These are phyloP conservation scores for Fusarium tricinctum DNA, from an alignment of 2,329 filamentous ascomycete species.

Conservation along the genomic window DNA sequence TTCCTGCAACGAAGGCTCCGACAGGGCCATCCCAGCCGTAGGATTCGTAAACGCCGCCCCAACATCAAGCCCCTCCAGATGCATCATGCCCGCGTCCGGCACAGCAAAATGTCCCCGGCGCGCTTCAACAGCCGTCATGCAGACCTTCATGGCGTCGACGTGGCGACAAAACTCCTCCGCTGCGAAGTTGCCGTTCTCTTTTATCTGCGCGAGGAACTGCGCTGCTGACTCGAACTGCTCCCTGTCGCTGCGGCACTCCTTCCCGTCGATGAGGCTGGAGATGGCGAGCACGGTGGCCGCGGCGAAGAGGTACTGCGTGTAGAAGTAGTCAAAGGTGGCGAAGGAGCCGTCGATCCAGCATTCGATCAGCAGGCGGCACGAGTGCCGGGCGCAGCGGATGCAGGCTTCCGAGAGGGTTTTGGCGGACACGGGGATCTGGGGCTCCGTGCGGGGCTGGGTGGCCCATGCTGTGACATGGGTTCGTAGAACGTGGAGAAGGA, in stretches of 20 bases:
- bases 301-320: slow-evolving; percentile 63
- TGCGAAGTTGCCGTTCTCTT: slow-evolving; percentile 57
- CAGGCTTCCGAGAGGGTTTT: slow-evolving; percentile 60
- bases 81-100: slow-evolving; percentile 23
- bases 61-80: slow-evolving; percentile 38
- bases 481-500: slow-evolving; percentile 54
- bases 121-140: slow-evolving; percentile 43
- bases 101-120: slow-evolving; percentile 36
- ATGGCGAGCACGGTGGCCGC: slow-evolving; percentile 60
- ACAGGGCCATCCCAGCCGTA: slow-evolving; percentile 55
- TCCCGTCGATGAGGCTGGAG: slow-evolving; percentile 55
- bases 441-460: slow-evolving; percentile 35
- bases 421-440: slow-evolving; percentile 52
- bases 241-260: slow-evolving; percentile 53
- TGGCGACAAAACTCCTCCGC: slow-evolving; percentile 60
- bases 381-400: slow-evolving; percentile 61
- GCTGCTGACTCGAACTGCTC: slow-evolving; percentile 58
- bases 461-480: slow-evolving; percentile 50
- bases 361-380: slow-evolving; percentile 58
- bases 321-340: slow-evolving; percentile 62
- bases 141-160: slow-evolving; percentile 54
- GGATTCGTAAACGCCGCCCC: slow-evolving; percentile 28
- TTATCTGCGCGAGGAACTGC: slow-evolving; percentile 57
- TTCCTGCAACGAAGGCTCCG: slow-evolving; percentile 55
- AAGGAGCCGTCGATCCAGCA: slow-evolving; percentile 64